Evolutionary conservation across 805 yeast species (phyloP), one percentile per base, ranked within the genome.

Genomic region (Wickerhamomyces strasburgensis): DNA sequence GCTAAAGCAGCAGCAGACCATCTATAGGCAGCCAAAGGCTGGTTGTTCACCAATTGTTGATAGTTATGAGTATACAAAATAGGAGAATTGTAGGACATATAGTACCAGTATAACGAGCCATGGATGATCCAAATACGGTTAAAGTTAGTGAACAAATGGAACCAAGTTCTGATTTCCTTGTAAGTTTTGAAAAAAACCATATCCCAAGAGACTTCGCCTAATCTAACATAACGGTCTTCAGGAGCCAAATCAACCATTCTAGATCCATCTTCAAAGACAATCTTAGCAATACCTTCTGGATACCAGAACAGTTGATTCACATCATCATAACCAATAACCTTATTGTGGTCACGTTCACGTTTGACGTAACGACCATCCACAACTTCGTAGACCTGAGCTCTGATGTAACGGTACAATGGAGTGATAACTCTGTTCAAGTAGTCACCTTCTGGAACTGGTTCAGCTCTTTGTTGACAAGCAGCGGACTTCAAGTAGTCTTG

Each of bases 271-370:
- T 84, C 93, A 54, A 90, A 76, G 34, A 82, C 75, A 53, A 93
- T 89, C 65, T 93, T 82, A 42, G 94, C 81, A 48, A 93, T 84
- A 73, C 98, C 99, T 68, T 94, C 98, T 33, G 98, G 97, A 67
- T 94, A 93, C 99, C 99, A 93, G 68, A 94, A 93, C 53, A 93
- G 74, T 72, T 93, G 99, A 65, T 93, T 93, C 43, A 93, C 95
- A 71, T 93, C 99, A 70, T 93, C 99, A 63, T 93, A 93, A 63
- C 98, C 94, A 54, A 84, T 74, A 46, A 84, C 68, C 48, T 78
- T 68, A 65, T 80, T 80, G 64, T 84, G 95, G 61, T 84, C 95
- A 58, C 68, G 79, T 68, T 84, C 93, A 67, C 95, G 81, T 62
- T 84, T 84, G 43, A 84, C 81, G 51, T 74, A 84, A 64, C 87